These are phyloP conservation scores for Obelidium mucronatum DNA, from an alignment of 192 early-diverging fungal genomes.

Conservation along the genomic window DNA sequence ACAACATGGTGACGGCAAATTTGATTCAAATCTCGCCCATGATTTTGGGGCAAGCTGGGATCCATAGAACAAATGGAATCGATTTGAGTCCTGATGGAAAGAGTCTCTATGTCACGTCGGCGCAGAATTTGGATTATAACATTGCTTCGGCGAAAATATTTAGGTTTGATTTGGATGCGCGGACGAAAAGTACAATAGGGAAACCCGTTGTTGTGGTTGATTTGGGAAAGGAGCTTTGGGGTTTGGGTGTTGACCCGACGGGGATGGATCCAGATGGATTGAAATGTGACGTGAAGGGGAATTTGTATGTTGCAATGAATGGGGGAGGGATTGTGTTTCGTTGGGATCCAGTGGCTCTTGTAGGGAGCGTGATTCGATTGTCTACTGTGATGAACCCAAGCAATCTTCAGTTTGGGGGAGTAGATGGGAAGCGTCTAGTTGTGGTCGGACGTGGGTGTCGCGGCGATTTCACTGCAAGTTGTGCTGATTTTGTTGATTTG, in stretches of 20 bases:
- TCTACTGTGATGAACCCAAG: neutral
- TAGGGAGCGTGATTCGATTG: neutral
- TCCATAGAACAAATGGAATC: constrained; percentile 18
- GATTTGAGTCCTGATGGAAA: neutral
- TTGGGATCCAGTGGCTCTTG: neutral
- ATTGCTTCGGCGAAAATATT: neutral
- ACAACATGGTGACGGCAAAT: neutral
- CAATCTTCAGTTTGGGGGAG: constrained; percentile 9
- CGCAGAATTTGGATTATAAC: neutral
- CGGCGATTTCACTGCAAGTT: neutral
- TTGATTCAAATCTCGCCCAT: neutral
- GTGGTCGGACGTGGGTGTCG: neutral
- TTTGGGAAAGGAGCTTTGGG: neutral
- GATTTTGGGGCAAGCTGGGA: neutral
- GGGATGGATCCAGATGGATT: constrained; percentile 21
- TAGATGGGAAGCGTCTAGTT: neutral
- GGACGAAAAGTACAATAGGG: neutral
- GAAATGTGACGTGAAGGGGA: constrained; percentile 5
- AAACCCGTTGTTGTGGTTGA: neutral
- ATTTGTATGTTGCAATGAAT: neutral
- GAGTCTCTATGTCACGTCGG: neutral
- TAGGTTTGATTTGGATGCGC: neutral
- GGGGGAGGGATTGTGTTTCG: neutral
- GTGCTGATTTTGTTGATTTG: constrained; percentile 6
- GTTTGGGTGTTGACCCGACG: neutral